A percentile compares a stretch with the other conserved stretches of the same genome.
These are phyloP conservation scores for Metschnikowia shivogae DNA, from an alignment of 805 yeast genomes.

Conservation along the genomic window DNA sequence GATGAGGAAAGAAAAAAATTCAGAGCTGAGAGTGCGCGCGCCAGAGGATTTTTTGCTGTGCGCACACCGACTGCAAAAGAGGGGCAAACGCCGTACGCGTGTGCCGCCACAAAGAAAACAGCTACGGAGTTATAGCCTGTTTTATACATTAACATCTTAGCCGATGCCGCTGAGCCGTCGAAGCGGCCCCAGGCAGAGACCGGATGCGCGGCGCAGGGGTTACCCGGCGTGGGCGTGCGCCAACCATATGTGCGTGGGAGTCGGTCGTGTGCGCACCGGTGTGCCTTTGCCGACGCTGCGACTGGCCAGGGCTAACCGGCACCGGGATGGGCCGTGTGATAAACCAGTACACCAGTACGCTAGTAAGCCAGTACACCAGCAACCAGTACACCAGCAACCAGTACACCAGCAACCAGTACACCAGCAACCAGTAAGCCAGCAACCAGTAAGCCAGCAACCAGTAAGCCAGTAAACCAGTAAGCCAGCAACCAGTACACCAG, in stretches of 20 bases:
- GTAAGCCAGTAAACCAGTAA: too few relatives aligned
- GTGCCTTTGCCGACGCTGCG: background rate
- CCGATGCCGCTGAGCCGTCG: background rate
- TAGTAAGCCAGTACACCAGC: too few relatives aligned
- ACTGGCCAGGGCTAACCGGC: background rate
- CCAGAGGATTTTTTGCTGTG: conserved; percentile 14
- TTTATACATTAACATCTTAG: too few relatives aligned
- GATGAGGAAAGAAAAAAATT: conserved; percentile 16
- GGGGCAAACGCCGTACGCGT: background rate
- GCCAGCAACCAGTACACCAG: too few relatives aligned
- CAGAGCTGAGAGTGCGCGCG: conserved; percentile 14
- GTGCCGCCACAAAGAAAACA: too few relatives aligned
- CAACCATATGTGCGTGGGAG: background rate
- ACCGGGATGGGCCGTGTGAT: too few relatives aligned
- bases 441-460: too few relatives aligned
- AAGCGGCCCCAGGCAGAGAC: background rate
- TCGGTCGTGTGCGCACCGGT: background rate
- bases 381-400: too few relatives aligned
- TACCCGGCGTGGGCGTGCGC: conserved; percentile 4
- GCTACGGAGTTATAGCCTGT: too few relatives aligned
- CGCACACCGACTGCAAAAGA: conserved; percentile 3
- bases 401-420: too few relatives aligned
- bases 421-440: too few relatives aligned
- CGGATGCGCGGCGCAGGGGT: conserved; percentile 1
- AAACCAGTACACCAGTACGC: too few relatives aligned